Evolutionary conservation across 805 yeast species (phyloP), one percentile per base, ranked within the genome.

Genomic region (Schwanniomyces occidentalis): DNA sequence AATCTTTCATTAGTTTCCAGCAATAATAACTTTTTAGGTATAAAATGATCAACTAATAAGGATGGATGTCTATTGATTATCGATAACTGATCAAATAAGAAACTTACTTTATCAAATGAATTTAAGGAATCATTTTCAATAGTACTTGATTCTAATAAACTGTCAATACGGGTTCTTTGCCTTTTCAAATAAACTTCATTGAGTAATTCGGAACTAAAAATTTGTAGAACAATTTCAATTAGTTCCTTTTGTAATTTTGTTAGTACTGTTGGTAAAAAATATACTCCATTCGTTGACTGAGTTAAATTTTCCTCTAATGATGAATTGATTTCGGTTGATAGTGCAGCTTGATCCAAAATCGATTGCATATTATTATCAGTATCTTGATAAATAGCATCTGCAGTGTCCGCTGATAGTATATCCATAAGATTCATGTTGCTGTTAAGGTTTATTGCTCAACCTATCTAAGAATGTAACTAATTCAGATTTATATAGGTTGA

Each of bases 41-140:
- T 79, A 47, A 78, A 85, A 55, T 85, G 93, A 45, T 83, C 85
- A 19, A 85, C 90, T 27, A 85, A 54, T 24, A 85, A 58, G 26
- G 82, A 77, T 2, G 91, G 87, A 56, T 85, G 90, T 46, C 74
- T 78, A 3, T 74, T 63, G 0, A 80, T 58, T n/a, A 71, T 69
- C 23, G 65, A 50, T 4, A 81, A 51, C 45, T 74, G 79, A 5
- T 69, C 65, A 27, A 65, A 54, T 36, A 75, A 51, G 37, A 76
- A 46, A 25, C 63, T 55, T n/a, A 73, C 54, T 42, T 70, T 52
- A 8, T 72, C 70, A 16, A 40, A 45, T 13, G 40, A 31, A 16
- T 29, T 34, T 8, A 34, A 30, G 13, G 37, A 32, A 14, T 31
- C 24, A 14, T 16, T 22, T 6, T 36, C 29, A 8, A 25, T 32